A percentile compares a stretch with the other conserved stretches of the same genome.
Evolutionary conservation across 441 rosid genomes (phyloP).

Genomic region (Omphalea diandra): DNA sequence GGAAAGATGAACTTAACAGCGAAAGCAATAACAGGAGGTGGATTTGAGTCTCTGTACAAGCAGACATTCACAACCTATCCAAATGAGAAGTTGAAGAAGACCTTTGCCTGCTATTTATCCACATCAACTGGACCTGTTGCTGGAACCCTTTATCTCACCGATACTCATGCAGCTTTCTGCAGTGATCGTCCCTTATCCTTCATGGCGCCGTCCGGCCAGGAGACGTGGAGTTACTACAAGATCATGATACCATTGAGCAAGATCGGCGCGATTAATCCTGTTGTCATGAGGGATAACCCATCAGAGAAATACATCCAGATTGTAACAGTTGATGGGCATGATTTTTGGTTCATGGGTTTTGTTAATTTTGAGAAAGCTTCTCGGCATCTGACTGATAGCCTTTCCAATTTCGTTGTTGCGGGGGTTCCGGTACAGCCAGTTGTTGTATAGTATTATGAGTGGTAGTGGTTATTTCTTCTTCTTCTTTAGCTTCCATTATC

Average conservation of each 20-base stretch:
- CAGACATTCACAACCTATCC: constrained; percentile 54
- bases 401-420: constrained; percentile 27
- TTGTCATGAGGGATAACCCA: constrained; percentile 44
- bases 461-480: too few relatives aligned
- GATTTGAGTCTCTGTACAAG: constrained; percentile 66
- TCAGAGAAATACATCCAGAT: constrained; percentile 62
- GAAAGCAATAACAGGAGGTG: constrained; percentile 69
- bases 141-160: constrained; percentile 68
- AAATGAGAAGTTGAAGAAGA: constrained; percentile 58
- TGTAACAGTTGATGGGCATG: constrained; percentile 61
- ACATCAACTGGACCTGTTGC: constrained; percentile 79
- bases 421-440: constrained; percentile 26
- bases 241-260: constrained; percentile 51
- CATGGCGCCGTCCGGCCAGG: constrained; percentile 71
- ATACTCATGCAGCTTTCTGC: constrained; percentile 52
- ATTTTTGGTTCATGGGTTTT: constrained; percentile 88
- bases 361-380: constrained; percentile 66
- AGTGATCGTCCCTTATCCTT: constrained; percentile 72
- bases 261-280: constrained; percentile 47
- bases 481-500: too few relatives aligned
- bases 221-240: constrained; percentile 79
- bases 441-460: not conserved
- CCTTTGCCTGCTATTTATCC: constrained; percentile 72
- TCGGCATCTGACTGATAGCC: constrained; percentile 37
- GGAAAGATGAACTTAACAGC: constrained; percentile 71